These are phyloP conservation scores for Neopestalotiopsis sp. DNA, from an alignment of 2,329 filamentous ascomycete species.

Conservation along the genomic window DNA sequence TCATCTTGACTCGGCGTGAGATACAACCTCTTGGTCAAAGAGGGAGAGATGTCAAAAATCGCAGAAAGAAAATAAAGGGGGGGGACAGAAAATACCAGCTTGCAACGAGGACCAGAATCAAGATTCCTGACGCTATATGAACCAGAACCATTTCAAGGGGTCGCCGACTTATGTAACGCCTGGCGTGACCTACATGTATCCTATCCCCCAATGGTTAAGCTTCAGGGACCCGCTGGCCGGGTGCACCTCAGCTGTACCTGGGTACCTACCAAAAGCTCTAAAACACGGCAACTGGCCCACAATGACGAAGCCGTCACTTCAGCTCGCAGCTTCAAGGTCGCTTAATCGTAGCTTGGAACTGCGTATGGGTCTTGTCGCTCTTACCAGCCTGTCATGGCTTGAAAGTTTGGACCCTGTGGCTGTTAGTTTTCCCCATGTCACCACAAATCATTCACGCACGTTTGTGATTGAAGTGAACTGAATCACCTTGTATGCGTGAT, in stretches of 20 bases:
- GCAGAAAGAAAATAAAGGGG: neutral
- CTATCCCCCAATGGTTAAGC: neutral
- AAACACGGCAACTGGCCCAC: neutral
- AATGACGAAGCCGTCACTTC: neutral
- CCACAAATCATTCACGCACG: too few species aligned
- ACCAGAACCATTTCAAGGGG: constrained; percentile 2
- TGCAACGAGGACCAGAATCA: neutral
- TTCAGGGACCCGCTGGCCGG: neutral
- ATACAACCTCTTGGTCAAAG: neutral
- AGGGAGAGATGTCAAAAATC: neutral
- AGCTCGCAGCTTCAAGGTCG: neutral
- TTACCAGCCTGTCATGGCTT: too few species aligned
- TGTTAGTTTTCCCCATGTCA: too few species aligned
- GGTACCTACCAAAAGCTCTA: neutral
- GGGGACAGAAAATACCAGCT: neutral
- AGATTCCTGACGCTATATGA: neutral
- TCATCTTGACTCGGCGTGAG: neutral
- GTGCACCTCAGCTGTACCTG: neutral
- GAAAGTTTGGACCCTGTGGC: too few species aligned
- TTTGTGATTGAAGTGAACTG: too few species aligned
- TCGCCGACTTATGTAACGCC: neutral
- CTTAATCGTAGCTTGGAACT: neutral
- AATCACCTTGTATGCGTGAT: too few species aligned
- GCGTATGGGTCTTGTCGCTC: too few species aligned
- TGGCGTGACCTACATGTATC: too few species aligned